These are phyloP conservation scores for Solanum chmielewskii DNA, from an alignment of 257 asterid species.

Conservation along the genomic window DNA sequence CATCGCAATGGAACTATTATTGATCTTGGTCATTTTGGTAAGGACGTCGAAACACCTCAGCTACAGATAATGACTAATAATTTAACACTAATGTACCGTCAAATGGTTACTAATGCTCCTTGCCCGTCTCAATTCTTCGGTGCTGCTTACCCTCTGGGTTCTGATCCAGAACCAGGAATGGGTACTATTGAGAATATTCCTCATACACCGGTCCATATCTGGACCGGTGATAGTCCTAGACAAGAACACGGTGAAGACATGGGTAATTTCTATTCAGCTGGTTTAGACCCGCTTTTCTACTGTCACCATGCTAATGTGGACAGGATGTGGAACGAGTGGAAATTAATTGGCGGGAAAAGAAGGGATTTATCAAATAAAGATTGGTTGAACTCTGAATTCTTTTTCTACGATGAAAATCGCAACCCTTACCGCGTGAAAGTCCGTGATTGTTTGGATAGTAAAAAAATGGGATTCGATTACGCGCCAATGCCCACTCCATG, in stretches of 20 bases:
- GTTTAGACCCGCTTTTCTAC: not conserved
- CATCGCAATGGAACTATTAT: not conserved
- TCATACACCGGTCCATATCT: too few species aligned
- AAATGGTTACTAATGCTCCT: not conserved
- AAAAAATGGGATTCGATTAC: not conserved
- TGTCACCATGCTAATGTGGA: constrained; percentile 1
- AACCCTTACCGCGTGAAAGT: too few species aligned
- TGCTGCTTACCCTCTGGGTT: not conserved
- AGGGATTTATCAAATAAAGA: not conserved
- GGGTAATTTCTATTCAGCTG: constrained; percentile 11
- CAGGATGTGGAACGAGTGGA: constrained; percentile 8
- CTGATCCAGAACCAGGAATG: not conserved
- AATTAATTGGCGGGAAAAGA: not conserved
- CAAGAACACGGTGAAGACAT: not conserved
- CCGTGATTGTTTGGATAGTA: too few species aligned
- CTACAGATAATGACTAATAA: not conserved
- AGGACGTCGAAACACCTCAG: not conserved
- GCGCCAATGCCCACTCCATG: not conserved
- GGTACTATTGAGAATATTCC: not conserved
- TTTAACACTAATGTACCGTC: not conserved
- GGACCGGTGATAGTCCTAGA: too few species aligned
- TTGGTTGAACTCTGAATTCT: not conserved
- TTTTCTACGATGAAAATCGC: not conserved
- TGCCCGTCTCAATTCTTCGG: constrained; percentile 2
- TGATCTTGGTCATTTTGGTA: not conserved